Percentiles rank a stretch among this genome's conserved stretches.
These are phyloP conservation scores for Sphaceloma murrayae DNA, from an alignment of 2,329 filamentous ascomycete genomes.

Conservation along the genomic window DNA sequence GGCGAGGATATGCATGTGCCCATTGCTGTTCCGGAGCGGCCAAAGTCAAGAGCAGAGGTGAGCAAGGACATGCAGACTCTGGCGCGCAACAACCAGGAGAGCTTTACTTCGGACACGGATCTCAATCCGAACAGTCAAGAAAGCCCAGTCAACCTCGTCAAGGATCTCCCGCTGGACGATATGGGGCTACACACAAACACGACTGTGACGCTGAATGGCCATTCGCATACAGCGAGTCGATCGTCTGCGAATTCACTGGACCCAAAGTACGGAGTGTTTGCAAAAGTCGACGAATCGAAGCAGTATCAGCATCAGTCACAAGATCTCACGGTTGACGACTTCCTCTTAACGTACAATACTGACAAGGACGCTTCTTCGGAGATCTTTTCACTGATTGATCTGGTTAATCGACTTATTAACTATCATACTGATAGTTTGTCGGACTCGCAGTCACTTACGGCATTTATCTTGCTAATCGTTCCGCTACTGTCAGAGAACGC, in stretches of 20 bases:
- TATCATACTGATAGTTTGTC: conserved; percentile 34
- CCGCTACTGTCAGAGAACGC: conserved; percentile 38
- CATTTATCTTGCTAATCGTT: conserved; percentile 38
- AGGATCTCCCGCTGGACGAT: not conserved
- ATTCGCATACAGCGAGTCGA: not conserved
- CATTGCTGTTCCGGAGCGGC: conserved; percentile 9
- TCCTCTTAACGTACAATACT: conserved; percentile 26
- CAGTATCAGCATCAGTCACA: conserved; percentile 20
- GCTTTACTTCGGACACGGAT: conserved; percentile 23
- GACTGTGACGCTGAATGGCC: not conserved
- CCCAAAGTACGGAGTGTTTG: conserved; percentile 15
- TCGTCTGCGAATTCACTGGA: not conserved
- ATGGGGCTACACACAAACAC: not conserved
- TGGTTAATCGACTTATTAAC: conserved; percentile 34
- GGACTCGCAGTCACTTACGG: conserved; percentile 40
- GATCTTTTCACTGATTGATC: conserved; percentile 34
- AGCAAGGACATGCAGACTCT: conserved; percentile 32
- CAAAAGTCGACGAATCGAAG: not conserved
- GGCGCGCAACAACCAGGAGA: conserved; percentile 32
- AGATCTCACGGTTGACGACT: conserved; percentile 31
- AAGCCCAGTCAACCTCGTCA: not conserved
- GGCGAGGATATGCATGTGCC: conserved; percentile 1
- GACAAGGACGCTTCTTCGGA: conserved; percentile 27
- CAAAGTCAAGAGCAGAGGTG: conserved; percentile 21
- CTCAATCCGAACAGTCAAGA: conserved; percentile 12